phyloP scores from a whole-genome alignment of 495 filamentous ascomycete species.

The Echria macrotheca region DNA sequence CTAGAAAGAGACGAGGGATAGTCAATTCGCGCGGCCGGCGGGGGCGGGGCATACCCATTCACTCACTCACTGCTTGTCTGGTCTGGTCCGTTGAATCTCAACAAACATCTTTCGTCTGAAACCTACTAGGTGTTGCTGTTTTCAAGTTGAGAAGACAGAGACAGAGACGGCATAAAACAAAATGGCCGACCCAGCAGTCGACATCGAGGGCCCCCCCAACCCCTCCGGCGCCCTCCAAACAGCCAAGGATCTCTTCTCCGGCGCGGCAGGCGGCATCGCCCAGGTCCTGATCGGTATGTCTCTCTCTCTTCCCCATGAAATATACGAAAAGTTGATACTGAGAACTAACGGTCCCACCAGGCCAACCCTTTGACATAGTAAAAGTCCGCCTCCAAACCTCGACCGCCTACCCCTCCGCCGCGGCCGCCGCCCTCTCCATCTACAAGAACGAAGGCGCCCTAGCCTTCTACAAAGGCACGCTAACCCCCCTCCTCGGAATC shows the following conservation, averaged over 20 bases:
- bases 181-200: conserved; percentile 40
- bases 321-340: too few relatives aligned
- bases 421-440: conserved; percentile 76
- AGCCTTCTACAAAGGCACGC: conserved; percentile 97
- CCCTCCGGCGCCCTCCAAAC: conserved; percentile 43
- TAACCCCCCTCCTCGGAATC: conserved; percentile 94
- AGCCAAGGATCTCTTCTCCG: conserved; percentile 88
- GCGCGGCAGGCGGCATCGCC: conserved; percentile 85
- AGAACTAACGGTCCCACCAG: conserved; percentile 41
- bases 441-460: conserved; percentile 79
- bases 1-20: too few relatives aligned
- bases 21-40: too few relatives aligned
- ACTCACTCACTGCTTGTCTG: too few relatives aligned
- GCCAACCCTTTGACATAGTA: conserved; percentile 97
- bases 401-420: conserved; percentile 68
- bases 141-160: background rate
- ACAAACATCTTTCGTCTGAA: too few relatives aligned
- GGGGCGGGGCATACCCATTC: too few relatives aligned
- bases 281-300: conserved; percentile 94
- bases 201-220: conserved; percentile 30
- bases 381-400: conserved; percentile 96
- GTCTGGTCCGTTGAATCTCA: too few relatives aligned
- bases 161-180: background rate
- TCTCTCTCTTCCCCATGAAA: too few relatives aligned
- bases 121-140: too few relatives aligned